Evolutionary conservation across 2,329 filamentous ascomycete species (phyloP), one percentile per base, ranked within the genome.

Genomic region (Pyricularia pennisetigena): DNA sequence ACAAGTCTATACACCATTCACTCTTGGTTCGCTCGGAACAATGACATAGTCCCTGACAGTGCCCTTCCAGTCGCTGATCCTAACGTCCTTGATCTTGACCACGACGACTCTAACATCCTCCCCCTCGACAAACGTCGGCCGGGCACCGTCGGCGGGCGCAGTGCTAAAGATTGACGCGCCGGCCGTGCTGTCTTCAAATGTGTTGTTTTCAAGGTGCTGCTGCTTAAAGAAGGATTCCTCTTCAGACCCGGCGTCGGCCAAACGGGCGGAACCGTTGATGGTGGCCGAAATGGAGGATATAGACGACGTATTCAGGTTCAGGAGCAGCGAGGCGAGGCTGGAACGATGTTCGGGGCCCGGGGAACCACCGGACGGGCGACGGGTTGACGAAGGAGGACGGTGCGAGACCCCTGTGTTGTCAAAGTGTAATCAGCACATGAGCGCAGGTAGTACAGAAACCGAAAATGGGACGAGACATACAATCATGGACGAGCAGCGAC

Each of bases 41-140:
- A 86, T 74, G 1, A 83, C 83, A 80, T 82, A 98, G 76, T 98
- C 94, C 73, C 90, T 87, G 4, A 98, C 93, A 16, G 88, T 87
- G n/a, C 95, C 94, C 81, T 97, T 97, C 91, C 91, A 97, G 77
- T 97, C 95, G 72, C 91, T 93, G 74, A 96, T 96, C 74, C 93
- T 86, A 65, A 95, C 93, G 76, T 94, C 92, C 73, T 85, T 86
- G 73, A 98, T 92, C 73, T 85, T 87, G 8, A 98, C 95, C 6
- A 94, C 86, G 41, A 98, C 92, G 7, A 97, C 94, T 65, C 91
- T 85, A 1, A 96, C 93, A 76, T 95, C 91, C 74, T 93, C 90
- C 3, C 90, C 91, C 54, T 90, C 90, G 61, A 97, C 86, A 78
- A 93, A 92, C 75, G 86, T 88, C 75, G 86, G 85, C 41, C 85